These are phyloP conservation scores for Candida insectalens DNA, from an alignment of 805 yeast genomes.

Conservation along the genomic window DNA sequence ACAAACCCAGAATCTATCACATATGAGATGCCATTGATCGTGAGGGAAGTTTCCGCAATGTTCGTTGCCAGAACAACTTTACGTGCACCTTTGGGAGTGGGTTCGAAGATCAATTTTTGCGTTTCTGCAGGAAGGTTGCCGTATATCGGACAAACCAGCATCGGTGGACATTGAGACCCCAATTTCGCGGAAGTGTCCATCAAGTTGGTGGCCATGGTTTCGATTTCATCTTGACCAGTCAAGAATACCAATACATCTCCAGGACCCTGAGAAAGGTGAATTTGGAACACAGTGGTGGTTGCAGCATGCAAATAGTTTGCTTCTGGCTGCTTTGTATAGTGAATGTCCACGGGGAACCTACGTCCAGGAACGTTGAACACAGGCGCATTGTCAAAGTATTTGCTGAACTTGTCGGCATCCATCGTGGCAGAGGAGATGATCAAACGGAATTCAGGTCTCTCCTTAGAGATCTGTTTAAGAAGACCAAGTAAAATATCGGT, in stretches of 20 bases:
- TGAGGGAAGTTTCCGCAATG: constrained; percentile 95
- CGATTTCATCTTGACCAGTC: constrained; percentile 97
- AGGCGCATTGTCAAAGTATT: constrained; percentile 76
- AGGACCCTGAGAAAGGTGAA: constrained; percentile 55
- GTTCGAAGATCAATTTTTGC: constrained; percentile 76
- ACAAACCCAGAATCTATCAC: constrained; percentile 98
- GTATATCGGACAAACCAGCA: constrained; percentile 79
- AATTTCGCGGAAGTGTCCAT: constrained; percentile 55
- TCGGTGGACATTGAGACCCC: constrained; percentile 45
- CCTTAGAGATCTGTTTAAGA: constrained; percentile 54
- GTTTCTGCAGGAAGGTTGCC: constrained; percentile 83
- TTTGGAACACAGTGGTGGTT: constrained; percentile 76
- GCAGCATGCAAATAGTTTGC: constrained; percentile 89
- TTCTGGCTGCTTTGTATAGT: constrained; percentile 79
- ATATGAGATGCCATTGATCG: constrained; percentile 95
- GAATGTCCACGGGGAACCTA: constrained; percentile 82
- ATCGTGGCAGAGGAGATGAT: constrained; percentile 92
- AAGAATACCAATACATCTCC: constrained; percentile 88
- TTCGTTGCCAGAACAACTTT: constrained; percentile 93
- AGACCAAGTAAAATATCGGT: constrained; percentile 79
- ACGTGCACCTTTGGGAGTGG: constrained; percentile 69
- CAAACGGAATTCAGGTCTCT: constrained; percentile 62
- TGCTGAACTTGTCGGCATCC: constrained; percentile 80
- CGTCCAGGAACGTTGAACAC: constrained; percentile 88
- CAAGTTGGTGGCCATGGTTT: constrained; percentile 62